A percentile compares a stretch with the other conserved stretches of the same genome.
These are phyloP conservation scores for Bolboschoenoplectus hybrid DNA, from an alignment of 202 grass and related monocot species.

Conservation along the genomic window DNA sequence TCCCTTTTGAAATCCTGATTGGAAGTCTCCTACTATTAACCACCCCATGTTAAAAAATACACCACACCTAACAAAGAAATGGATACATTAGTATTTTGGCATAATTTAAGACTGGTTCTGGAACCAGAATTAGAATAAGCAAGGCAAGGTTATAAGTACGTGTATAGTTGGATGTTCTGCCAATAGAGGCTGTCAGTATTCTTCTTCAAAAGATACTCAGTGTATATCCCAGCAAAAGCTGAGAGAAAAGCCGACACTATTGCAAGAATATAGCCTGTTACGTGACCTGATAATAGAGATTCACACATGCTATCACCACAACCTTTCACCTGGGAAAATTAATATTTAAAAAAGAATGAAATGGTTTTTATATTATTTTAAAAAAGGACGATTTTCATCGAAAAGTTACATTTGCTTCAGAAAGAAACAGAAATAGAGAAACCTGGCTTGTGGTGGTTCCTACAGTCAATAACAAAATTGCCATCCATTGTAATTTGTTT, in stretches of 20 bases:
- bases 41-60: conserved; percentile 89
- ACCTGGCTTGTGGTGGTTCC: conserved; percentile 98
- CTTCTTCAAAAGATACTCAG: conserved; percentile 98
- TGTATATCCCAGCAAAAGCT: conserved; percentile 93
- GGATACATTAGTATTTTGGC: neutral
- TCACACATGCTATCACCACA: conserved; percentile 84
- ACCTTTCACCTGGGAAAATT: conserved; percentile 68
- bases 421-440: conserved; percentile 40
- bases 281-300: conserved; percentile 82
- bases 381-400: neutral
- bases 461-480: conserved; percentile 79
- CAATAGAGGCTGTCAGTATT: conserved; percentile 93
- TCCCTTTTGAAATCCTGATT: conserved; percentile 80
- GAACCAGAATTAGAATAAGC: conserved; percentile 17
- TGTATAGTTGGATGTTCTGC: conserved; percentile 98
- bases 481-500: conserved; percentile 91
- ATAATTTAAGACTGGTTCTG: neutral
- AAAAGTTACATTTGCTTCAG: neutral
- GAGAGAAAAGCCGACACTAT: conserved; percentile 97
- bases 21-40: conserved; percentile 76
- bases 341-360: conserved; percentile 24
- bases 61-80: conserved; percentile 69
- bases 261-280: conserved; percentile 86
- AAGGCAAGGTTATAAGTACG: conserved; percentile 56
- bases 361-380: neutral